A percentile compares a stretch with the other conserved stretches of the same genome.
Evolutionary conservation across 2,329 filamentous ascomycete genomes (phyloP).

Genomic region (Fragosphaeria purpurea): DNA sequence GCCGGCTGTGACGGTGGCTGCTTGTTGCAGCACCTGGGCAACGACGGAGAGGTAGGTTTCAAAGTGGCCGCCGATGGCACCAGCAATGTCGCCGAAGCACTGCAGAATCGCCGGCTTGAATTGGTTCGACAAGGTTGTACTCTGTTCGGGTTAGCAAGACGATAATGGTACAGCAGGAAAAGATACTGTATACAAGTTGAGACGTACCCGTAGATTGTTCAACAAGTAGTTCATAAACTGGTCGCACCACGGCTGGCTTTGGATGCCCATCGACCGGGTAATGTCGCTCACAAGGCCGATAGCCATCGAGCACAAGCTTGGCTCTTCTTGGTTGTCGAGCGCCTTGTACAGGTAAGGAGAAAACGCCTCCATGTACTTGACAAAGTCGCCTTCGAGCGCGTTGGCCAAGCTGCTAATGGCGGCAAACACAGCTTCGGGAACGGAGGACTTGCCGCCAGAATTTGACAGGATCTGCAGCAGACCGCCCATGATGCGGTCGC

Average conservation of each 20-base stretch:
- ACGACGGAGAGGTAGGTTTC: conserved; percentile 90
- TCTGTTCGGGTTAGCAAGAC: conserved; percentile 36
- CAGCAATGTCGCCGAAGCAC: conserved; percentile 95
- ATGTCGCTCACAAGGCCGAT: conserved; percentile 97
- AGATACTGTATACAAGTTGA: not conserved
- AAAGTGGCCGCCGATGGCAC: conserved; percentile 84
- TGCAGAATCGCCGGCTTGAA: conserved; percentile 98
- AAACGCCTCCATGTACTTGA: conserved; percentile 97
- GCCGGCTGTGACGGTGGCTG: conserved; percentile 68
- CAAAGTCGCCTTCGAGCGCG: conserved; percentile 83
- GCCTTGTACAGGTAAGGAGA: conserved; percentile 87
- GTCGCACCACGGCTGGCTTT: conserved; percentile 91
- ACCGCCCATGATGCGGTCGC: conserved; percentile 88
- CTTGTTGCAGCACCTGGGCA: conserved; percentile 87
- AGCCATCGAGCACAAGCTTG: conserved; percentile 88
- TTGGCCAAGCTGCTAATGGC: conserved; percentile 87
- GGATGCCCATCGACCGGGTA: conserved; percentile 79
- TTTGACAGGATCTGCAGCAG: conserved; percentile 71
- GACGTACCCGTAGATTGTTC: conserved; percentile 71
- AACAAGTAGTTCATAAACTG: conserved; percentile 97
- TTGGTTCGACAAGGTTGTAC: conserved; percentile 79
- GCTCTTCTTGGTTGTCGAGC: conserved; percentile 90
- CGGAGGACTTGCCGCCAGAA: conserved; percentile 76
- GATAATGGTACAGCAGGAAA: not conserved
- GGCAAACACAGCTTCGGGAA: conserved; percentile 88